Evolutionary conservation across 164 flowering plant species (phyloP).

Genomic region (Stephania cephalantha): DNA sequence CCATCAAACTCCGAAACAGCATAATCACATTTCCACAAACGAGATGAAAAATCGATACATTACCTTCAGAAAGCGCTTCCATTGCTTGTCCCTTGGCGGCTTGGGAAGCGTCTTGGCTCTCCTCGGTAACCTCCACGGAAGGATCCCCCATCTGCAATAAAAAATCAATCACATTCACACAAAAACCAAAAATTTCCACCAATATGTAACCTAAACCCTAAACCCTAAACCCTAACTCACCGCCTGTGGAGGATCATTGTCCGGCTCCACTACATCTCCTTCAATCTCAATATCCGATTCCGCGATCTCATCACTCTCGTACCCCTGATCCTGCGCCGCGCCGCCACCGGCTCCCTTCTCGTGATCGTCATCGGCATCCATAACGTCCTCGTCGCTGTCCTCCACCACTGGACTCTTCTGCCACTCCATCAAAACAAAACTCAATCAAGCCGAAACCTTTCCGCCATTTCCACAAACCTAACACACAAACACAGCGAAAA

Average conservation of each 20-base stretch:
- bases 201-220: background rate
- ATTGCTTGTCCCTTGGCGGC: conserved; percentile 67
- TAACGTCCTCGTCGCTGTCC: conserved; percentile 43
- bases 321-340: conserved; percentile 30
- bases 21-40: background rate
- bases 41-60: background rate
- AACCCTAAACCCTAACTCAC: conserved; percentile 20
- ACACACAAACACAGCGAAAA: background rate
- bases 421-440: conserved; percentile 4
- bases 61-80: conserved; percentile 93
- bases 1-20: conserved; percentile 4
- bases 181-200: background rate
- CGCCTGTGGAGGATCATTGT: conserved; percentile 87
- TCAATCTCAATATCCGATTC: conserved; percentile 93
- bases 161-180: background rate
- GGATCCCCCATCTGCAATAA: conserved; percentile 81
- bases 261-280: conserved; percentile 82
- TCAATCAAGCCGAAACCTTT: background rate
- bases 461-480: background rate
- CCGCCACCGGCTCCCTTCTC: conserved; percentile 24
- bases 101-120: conserved; percentile 80
- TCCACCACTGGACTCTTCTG: conserved; percentile 48
- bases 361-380: conserved; percentile 30
- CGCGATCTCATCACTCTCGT: conserved; percentile 55
- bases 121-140: conserved; percentile 80